Base-by-base conservation (phyloP, 768 basidiomycete species). In the Rhodotorula babjevae region DNA sequence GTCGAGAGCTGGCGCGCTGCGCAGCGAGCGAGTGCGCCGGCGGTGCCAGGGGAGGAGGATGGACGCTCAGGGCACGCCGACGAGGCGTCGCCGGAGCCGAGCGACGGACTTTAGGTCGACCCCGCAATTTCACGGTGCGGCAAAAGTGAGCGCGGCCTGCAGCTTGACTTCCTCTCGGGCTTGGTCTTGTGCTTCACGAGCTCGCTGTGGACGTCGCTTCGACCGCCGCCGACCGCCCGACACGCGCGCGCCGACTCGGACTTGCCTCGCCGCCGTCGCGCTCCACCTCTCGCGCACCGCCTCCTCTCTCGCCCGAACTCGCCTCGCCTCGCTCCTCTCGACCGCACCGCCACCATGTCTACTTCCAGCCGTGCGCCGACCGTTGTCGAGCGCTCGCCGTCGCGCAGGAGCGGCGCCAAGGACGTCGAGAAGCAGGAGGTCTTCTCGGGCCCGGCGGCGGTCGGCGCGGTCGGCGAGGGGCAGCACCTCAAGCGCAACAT, bases 1-100 rank as follows among this genome's bases (percentile, higher is more conserved):
- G 58, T 72, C 31, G 71, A 72, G 59, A 68, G 71, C 9, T 72
- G 71, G 71, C 21, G 57, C 19, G 47, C 78, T 1, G 19, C 33
- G 31, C 33, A 18, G 15, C 10, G 33, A 19, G 33, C 33, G 21
- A 4, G 33, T n/a, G 21, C 19, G 8, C 21, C 33, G 40, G 8
- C 40, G 42, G 40, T 14, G 12, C 6, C 40, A 27, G 59, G 29
- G 40, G 5, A 36, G 25, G 40, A 33, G 33, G 44, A 46, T 46
- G 6, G 44, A 46, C 44, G 18, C 36, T 46, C 14, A 46, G 29
- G n/a, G 27, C 27, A n/a, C 53, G 53, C 4, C 5, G 16, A 55
- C n/a, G 53, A 29, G n/a, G 44, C 14, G 14, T 12, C 44, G 44
- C 44, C 44, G 44, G 44, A 46, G 44, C 44, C 44, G 44, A 46